A percentile compares a stretch with the other conserved stretches of the same genome.
Evolutionary conservation across 192 early-diverging fungal genomes (phyloP).

Genomic region (Coemansia sp.): DNA sequence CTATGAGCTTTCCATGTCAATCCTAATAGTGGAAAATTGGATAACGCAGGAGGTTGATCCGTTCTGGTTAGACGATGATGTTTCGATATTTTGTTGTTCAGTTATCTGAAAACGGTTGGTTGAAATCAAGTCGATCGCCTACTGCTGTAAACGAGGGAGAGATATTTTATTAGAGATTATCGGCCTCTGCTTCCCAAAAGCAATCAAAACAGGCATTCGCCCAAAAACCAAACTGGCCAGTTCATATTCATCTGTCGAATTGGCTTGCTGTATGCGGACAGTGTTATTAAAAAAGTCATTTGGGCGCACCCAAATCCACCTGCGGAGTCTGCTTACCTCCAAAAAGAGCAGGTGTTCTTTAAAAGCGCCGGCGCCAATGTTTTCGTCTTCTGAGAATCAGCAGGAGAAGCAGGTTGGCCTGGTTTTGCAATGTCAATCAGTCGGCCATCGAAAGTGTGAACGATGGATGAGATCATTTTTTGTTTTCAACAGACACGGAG

Average conservation of each 20-base stretch:
- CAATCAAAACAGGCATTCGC: not conserved
- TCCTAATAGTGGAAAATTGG: too few relatives aligned
- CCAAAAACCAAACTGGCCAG: not conserved
- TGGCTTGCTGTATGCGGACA: not conserved
- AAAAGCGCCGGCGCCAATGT: not conserved
- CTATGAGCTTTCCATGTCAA: too few relatives aligned
- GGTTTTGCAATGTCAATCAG: not conserved
- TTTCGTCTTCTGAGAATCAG: not conserved
- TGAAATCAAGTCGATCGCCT: too few relatives aligned
- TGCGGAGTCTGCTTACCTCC: too few relatives aligned
- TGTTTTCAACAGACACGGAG: too few relatives aligned
- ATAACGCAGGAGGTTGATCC: too few relatives aligned
- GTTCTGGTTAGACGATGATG: too few relatives aligned
- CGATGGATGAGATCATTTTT: not conserved
- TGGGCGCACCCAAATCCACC: not conserved
- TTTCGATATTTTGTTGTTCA: too few relatives aligned
- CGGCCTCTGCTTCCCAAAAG: too few relatives aligned
- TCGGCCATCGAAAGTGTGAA: not conserved
- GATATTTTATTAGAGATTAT: too few relatives aligned
- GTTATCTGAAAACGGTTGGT: too few relatives aligned
- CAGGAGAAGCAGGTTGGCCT: not conserved
- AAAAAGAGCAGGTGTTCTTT: not conserved
- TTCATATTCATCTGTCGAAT: not conserved
- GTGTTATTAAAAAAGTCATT: not conserved
- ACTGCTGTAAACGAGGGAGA: too few relatives aligned